Percentiles rank a stretch among this genome's conserved stretches.
phyloP scores from a whole-genome alignment of 805 yeast species.

The Spathaspora gorwiae region DNA sequence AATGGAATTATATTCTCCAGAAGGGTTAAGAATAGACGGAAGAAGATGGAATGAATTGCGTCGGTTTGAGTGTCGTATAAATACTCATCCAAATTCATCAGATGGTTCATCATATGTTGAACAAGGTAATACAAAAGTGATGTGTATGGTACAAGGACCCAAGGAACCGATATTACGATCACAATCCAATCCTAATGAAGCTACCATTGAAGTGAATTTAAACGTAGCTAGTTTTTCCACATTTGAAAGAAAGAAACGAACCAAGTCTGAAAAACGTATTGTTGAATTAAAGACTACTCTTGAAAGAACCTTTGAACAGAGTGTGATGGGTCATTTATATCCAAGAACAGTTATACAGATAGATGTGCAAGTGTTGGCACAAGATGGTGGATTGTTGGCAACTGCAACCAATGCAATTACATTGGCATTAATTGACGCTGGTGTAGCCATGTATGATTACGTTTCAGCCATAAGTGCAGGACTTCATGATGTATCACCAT shows the following conservation, averaged over 20 bases:
- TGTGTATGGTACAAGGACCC: conserved; percentile 86
- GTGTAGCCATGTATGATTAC: conserved; percentile 89
- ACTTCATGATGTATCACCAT: conserved; percentile 59
- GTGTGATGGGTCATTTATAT: conserved; percentile 67
- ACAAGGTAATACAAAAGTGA: conserved; percentile 86
- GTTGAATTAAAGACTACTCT: conserved; percentile 63
- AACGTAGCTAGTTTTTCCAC: conserved; percentile 80
- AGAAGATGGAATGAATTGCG: conserved; percentile 93
- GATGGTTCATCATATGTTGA: conserved; percentile 93
- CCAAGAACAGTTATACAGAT: conserved; percentile 82
- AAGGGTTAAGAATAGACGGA: conserved; percentile 90
- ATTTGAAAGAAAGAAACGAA: conserved; percentile 65
- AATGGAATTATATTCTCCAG: conserved; percentile 87
- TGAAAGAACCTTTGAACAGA: conserved; percentile 68
- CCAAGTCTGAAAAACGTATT: conserved; percentile 64
- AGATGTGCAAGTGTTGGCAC: conserved; percentile 70
- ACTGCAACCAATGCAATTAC: conserved; percentile 82
- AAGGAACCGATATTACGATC: conserved; percentile 67
- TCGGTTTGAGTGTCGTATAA: conserved; percentile 70
- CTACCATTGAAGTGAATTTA: conserved; percentile 59
- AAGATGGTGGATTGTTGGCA: conserved; percentile 86
- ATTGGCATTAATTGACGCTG: conserved; percentile 89
- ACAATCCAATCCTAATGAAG: conserved; percentile 46
- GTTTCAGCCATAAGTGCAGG: conserved; percentile 81
- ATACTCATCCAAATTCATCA: conserved; percentile 81